A percentile compares a stretch with the other conserved stretches of the same genome.
Conservation (phyloP, 2,329 filamentous ascomycete species). For the Colletotrichum sp. region DNA sequence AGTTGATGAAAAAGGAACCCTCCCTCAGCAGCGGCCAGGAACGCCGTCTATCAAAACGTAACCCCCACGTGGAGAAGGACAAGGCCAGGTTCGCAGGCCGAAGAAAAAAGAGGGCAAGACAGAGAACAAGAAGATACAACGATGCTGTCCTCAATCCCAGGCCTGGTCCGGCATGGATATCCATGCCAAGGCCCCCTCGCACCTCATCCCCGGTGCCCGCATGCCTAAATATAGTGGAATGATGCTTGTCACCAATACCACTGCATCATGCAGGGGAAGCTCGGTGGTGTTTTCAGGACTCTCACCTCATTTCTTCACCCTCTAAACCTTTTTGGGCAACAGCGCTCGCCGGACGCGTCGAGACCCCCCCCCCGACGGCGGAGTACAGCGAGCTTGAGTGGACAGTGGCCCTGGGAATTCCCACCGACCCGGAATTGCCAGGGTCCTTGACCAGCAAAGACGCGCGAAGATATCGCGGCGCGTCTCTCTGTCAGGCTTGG, state of each 20-base stretch:
- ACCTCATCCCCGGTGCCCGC: neutral
- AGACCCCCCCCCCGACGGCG: neutral
- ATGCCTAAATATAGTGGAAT: conserved; percentile 20
- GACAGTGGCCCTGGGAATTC: neutral
- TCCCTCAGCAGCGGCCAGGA: neutral
- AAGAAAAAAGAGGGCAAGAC: neutral
- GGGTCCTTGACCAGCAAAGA: neutral
- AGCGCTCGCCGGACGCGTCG: neutral
- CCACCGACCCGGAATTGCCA: neutral
- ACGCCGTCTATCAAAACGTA: neutral
- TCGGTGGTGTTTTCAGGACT: conserved; percentile 4
- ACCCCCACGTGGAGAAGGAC: conserved; percentile 7
- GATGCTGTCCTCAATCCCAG: neutral
- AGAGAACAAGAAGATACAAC: neutral
- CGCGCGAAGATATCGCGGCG: neutral
- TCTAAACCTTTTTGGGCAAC: conserved; percentile 3
- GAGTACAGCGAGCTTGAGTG: neutral
- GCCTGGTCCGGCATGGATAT: conserved; percentile 15
- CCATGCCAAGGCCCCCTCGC: neutral
- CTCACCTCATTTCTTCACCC: neutral
- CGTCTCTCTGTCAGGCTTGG: neutral
- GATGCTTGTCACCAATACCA: conserved; percentile 12
- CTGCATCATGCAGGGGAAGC: conserved; percentile 20
- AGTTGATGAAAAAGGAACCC: neutral
- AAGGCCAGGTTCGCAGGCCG: neutral